Evolutionary conservation across 805 yeast species (phyloP), one percentile per base, ranked within the genome.

Genomic region (Yarrowia divulgata): DNA sequence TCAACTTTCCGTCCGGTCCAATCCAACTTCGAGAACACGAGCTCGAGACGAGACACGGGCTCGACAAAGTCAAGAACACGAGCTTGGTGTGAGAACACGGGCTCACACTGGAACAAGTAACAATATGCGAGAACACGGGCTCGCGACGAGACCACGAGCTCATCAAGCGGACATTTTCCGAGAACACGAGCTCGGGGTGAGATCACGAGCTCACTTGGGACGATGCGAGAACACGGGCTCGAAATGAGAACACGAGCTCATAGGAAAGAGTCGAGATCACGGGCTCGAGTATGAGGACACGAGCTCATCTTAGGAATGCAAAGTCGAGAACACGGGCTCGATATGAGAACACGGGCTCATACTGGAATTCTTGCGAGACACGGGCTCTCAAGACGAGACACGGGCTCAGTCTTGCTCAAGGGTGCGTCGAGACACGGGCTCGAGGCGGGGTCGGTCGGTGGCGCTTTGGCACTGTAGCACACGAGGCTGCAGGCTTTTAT

Each of bases 371-470:
- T 52, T 58, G 45, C 64, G 64, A 43, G 49, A 42, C 64, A 58
- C 49, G 64, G 64, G 64, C 64, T 58, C 64, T 16, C 13, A 52
- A 52, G 58, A 42, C 64, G 42, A 34, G 49, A 16, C 64, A 57
- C 64, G 40, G 64, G 66, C 66, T 60, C 34, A 13, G 40, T 57
- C 64, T 57, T 40, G 16, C 16, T n/a, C 14, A 10, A 13, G 13
- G n/a, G 52, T 40, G 63, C 63, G 63, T 57, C 66, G 52, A 45
- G 52, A 18, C 66, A 60, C 52, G 66, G 42, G 66, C 66, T 60
- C 52, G 63, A 45, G 66, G 66, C 52, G 23, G 52, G 52, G 23
- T 55, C 19, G 37, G 63, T 60, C 66, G 66, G 66, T 42, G 66
- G 66, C 66, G 52, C 49, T 57, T 55, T 23, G 46, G 63, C 63